Evolutionary conservation across 768 basidiomycete genomes (phyloP).

Genomic region (Hygrocybe coccinea): DNA sequence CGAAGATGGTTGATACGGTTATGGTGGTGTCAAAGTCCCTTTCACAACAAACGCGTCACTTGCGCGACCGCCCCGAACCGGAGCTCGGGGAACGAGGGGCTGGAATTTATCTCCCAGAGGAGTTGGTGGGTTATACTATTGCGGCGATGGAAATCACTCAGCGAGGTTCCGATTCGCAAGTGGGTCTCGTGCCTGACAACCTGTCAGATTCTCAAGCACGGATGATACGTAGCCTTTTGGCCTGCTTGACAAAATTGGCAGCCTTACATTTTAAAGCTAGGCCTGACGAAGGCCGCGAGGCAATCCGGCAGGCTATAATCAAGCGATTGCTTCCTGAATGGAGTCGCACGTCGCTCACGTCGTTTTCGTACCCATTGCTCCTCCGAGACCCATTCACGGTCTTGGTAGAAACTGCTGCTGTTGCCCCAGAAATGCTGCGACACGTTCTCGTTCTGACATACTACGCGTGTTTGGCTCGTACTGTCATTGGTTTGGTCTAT

Average conservation of each 20-base stretch:
- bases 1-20: constrained; percentile 85
- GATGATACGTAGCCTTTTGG: constrained; percentile 73
- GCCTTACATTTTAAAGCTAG: constrained; percentile 64
- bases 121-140: constrained; percentile 86
- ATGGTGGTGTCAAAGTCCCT: constrained; percentile 72
- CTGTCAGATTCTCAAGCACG: constrained; percentile 72
- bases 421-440: constrained; percentile 83
- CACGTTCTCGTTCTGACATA: constrained; percentile 87
- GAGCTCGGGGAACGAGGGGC: constrained; percentile 70
- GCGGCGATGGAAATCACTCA: constrained; percentile 74
- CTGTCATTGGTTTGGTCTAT: constrained; percentile 81
- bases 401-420: constrained; percentile 83
- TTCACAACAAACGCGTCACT: constrained; percentile 79
- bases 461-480: constrained; percentile 84
- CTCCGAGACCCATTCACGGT: constrained; percentile 87
- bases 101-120: constrained; percentile 88
- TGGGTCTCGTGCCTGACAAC: constrained; percentile 61
- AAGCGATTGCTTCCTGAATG: constrained; percentile 88
- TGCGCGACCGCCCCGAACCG: constrained; percentile 72
- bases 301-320: constrained; percentile 78
- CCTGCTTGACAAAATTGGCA: constrained; percentile 62
- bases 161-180: constrained; percentile 54
- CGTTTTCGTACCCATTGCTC: constrained; percentile 80
- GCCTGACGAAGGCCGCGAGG: constrained; percentile 70
- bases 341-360: constrained; percentile 79